These are phyloP conservation scores for Aspergillus persii DNA, from an alignment of 2,329 filamentous ascomycete species.

Conservation along the genomic window DNA sequence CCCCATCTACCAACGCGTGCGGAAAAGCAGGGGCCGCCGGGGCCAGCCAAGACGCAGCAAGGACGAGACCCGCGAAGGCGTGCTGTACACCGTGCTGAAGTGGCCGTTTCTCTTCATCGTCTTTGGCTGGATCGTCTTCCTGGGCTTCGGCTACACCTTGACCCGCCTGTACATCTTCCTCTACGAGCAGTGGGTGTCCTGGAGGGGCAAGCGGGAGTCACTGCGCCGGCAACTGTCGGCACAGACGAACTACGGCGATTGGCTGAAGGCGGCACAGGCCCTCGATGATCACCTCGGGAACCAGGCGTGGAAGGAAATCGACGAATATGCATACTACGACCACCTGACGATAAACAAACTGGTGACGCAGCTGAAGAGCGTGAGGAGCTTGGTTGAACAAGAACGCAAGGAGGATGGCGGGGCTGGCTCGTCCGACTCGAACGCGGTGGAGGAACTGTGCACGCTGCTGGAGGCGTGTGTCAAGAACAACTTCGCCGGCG, in stretches of 20 bases:
- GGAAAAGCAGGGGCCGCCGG: conserved; percentile 46
- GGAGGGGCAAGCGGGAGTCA: conserved; percentile 74
- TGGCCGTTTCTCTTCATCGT: conserved; percentile 86
- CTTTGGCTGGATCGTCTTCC: conserved; percentile 72
- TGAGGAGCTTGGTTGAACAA: conserved; percentile 40
- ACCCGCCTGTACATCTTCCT: conserved; percentile 86
- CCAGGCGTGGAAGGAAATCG: conserved; percentile 46
- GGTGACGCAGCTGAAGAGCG: conserved; percentile 65
- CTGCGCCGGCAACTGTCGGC: conserved; percentile 69
- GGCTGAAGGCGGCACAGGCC: conserved; percentile 74
- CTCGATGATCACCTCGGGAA: conserved; percentile 81
- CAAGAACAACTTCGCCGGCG: conserved; percentile 95
- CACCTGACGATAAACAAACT: conserved; percentile 77
- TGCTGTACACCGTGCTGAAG: conserved; percentile 83
- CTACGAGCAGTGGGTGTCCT: conserved; percentile 89
- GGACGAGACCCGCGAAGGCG: conserved; percentile 93
- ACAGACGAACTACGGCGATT: conserved; percentile 75
- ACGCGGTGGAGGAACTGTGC: conserved; percentile 71
- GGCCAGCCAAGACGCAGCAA: conserved; percentile 56
- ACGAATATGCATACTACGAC: conserved; percentile 78
- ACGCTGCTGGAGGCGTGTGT: conserved; percentile 82
- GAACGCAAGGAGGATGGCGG: conserved; percentile 28
- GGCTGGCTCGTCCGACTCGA: conserved; percentile 32
- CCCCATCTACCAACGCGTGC: conserved; percentile 73
- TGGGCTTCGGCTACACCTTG: conserved; percentile 71